Percentiles rank a stretch among this genome's conserved stretches.
These are phyloP conservation scores for Xylaria hypoxylon DNA, from an alignment of 2,329 filamentous ascomycete genomes.

Conservation along the genomic window DNA sequence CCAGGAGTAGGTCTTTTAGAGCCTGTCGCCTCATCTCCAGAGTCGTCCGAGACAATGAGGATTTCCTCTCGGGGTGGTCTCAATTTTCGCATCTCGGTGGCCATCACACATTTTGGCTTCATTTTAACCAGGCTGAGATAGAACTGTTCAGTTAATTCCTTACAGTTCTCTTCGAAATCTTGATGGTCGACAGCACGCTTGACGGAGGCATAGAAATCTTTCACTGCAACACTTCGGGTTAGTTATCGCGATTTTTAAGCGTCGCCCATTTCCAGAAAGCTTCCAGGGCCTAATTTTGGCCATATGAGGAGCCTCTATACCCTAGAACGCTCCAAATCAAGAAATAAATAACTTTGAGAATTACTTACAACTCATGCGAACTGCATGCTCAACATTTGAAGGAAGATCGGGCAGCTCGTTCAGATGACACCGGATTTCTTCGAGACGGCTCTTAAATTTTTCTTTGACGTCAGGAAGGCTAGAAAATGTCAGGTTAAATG, in stretches of 20 bases:
- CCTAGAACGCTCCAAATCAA: too few relatives aligned
- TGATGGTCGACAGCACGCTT: constrained; percentile 62
- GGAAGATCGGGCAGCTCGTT: constrained; percentile 72
- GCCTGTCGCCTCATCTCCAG: constrained; percentile 46
- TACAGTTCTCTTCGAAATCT: constrained; percentile 49
- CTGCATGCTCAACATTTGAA: constrained; percentile 69
- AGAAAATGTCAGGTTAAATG: constrained; percentile 7
- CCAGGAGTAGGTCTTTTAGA: constrained; percentile 23
- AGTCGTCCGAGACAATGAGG: constrained; percentile 31
- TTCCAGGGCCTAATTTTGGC: too few relatives aligned
- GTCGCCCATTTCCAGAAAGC: too few relatives aligned
- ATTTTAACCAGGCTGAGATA: constrained; percentile 34
- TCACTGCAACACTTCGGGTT: constrained; percentile 50
- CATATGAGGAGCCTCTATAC: too few relatives aligned
- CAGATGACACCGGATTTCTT: constrained; percentile 65
- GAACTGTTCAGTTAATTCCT: constrained; percentile 41
- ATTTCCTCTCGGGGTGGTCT: background rate
- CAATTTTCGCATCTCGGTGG: background rate
- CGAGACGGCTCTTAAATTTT: constrained; percentile 62
- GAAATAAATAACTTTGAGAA: background rate
- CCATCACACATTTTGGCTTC: constrained; percentile 41
- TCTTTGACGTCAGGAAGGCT: constrained; percentile 64
- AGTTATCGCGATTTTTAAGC: background rate
- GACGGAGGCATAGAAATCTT: constrained; percentile 50
- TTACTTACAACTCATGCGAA: constrained; percentile 60